phyloP scores from a whole-genome alignment of 2,329 filamentous ascomycete genomes.

The Pochonia chlamydosporia region DNA sequence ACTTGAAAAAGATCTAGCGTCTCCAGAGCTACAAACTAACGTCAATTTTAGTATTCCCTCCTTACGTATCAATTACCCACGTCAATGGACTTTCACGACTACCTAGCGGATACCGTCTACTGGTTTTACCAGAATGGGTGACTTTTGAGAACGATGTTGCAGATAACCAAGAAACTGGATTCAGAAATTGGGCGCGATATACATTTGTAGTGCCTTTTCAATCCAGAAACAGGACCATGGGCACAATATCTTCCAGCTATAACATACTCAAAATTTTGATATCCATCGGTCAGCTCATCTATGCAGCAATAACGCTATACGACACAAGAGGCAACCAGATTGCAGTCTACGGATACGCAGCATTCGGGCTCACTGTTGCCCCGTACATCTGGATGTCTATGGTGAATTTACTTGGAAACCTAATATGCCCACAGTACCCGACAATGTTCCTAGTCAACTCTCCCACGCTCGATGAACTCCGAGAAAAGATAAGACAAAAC shows the following conservation, averaged over 20 bases:
- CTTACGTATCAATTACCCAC: no score
- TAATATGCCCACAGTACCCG: slow-evolving; percentile 8
- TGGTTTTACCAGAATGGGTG: no score
- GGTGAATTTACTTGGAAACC: slow-evolving; percentile 4
- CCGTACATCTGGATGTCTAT: slow-evolving; percentile 9
- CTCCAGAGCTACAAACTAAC: no score
- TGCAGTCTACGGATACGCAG: slow-evolving; percentile 5
- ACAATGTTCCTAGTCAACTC: slow-evolving; percentile 6
- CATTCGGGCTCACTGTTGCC: slow-evolving; percentile 7
- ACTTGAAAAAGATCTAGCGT: no score
- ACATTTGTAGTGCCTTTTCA: no score
- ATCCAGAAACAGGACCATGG: no score
- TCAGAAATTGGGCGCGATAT: no score
- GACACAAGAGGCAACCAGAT: slow-evolving; percentile 8
- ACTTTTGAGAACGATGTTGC: no score
- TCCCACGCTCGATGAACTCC: slow-evolving; percentile 1
- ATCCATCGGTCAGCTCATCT: slow-evolving; percentile 7
- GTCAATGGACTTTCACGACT: no score
- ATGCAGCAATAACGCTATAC: slow-evolving; percentile 5
- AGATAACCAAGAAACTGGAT: no score
- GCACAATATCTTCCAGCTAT: background rate
- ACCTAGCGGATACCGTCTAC: no score
- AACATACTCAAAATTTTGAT: slow-evolving; percentile 3
- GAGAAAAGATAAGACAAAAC: background rate
- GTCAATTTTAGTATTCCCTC: no score